These are phyloP conservation scores for Dendrobium catenatum DNA, from an alignment of 106 monocot genomes.

Conservation along the genomic window DNA sequence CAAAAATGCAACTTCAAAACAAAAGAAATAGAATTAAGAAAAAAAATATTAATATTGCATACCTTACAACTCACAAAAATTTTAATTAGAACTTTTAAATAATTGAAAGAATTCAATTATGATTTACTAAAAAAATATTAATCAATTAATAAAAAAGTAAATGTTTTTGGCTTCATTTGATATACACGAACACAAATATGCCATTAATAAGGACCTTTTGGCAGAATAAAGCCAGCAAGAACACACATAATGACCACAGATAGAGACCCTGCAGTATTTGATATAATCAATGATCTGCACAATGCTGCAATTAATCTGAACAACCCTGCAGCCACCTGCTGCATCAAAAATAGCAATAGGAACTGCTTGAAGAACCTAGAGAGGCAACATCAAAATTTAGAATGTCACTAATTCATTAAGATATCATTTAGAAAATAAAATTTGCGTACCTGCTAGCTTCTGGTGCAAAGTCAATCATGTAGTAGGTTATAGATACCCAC, in stretches of 20 bases:
- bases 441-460: slow-evolving; percentile 18
- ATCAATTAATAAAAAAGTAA: no score
- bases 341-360: slow-evolving; percentile 43
- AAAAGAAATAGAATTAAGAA: no score
- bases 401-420: background rate
- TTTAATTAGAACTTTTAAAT: no score
- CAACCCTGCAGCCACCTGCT: slow-evolving; percentile 69
- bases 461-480: slow-evolving; percentile 33
- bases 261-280: slow-evolving; percentile 53
- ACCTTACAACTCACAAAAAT: no score
- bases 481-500: slow-evolving; percentile 27
- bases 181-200: background rate
- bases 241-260: slow-evolving; percentile 43
- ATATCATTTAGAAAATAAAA: slow-evolving; percentile 2
- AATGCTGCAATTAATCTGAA: slow-evolving; percentile 46
- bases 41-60: no score
- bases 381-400: background rate
- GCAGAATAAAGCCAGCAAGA: slow-evolving; percentile 67
- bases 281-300: slow-evolving; percentile 47
- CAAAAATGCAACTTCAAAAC: no score
- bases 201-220: slow-evolving; percentile 45
- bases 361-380: slow-evolving; percentile 77
- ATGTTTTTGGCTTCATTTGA: no score
- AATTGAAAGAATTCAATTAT: no score
- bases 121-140: no score